Conservation (phyloP, 1,139 yeast species). For the Diutina scorzettiae region DNA sequence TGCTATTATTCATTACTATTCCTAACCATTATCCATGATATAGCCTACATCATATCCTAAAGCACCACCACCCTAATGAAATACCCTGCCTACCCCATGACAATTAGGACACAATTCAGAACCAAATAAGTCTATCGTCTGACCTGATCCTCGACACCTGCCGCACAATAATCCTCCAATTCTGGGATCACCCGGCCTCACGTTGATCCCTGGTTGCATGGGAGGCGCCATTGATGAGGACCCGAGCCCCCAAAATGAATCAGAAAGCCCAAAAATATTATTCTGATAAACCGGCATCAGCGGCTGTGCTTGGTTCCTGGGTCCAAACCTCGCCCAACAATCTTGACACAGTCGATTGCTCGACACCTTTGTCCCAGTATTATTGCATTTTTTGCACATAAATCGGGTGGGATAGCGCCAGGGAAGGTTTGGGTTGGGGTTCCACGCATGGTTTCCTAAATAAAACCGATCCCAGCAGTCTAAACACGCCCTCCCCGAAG, state of each 20-base stretch:
- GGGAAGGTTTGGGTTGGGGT: constrained; percentile 27
- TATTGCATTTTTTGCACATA: constrained; percentile 58
- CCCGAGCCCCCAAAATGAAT: not conserved
- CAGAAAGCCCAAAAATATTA: constrained; percentile 8
- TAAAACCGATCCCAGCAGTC: constrained; percentile 27
- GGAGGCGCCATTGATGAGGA: not conserved
- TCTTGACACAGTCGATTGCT: constrained; percentile 57
- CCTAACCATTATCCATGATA: no score
- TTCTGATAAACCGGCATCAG: no score
- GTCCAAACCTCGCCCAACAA: constrained; percentile 62
- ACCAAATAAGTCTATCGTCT: constrained; percentile 37
- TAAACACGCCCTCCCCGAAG: constrained; percentile 20
- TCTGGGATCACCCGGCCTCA: constrained; percentile 74
- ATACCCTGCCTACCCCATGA: constrained; percentile 51
- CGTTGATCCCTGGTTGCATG: constrained; percentile 25
- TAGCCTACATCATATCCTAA: no score
- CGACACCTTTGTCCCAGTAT: constrained; percentile 58
- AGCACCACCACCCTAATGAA: constrained; percentile 9
- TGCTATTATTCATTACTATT: no score
- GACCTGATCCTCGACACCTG: constrained; percentile 63
- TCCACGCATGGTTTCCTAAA: constrained; percentile 20
- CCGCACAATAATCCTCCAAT: constrained; percentile 76
- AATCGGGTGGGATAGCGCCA: constrained; percentile 48
- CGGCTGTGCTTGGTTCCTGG: constrained; percentile 18
- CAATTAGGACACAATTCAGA: constrained; percentile 49